phyloP scores from a whole-genome alignment of 225 moss, liverwort and hornwort genomes.

The Climacium dendroides region DNA sequence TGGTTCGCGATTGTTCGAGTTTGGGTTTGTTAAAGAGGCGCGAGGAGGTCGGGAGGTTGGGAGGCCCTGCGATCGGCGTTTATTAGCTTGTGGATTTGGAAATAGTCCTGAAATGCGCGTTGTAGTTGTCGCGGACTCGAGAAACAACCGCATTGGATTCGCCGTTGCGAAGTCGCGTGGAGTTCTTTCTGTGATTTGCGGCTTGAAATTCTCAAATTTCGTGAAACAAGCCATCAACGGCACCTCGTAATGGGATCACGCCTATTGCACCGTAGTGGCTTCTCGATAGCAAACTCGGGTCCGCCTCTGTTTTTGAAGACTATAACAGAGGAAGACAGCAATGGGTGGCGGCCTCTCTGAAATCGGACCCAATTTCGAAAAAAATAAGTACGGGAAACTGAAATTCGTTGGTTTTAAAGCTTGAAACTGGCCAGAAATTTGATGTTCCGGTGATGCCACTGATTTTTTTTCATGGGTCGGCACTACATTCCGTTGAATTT shows the following conservation, averaged over 20 bases:
- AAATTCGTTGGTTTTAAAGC: neutral
- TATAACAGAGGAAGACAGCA: neutral
- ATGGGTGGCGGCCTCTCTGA: neutral
- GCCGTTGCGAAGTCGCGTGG: neutral
- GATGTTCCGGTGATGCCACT: neutral
- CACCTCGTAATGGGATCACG: neutral
- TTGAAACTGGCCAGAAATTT: neutral
- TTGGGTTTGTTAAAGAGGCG: neutral
- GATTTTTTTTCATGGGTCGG: neutral
- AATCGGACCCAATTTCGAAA: neutral
- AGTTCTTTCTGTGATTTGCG: neutral
- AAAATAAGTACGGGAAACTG: neutral
- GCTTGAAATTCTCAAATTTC: neutral
- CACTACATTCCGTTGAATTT: neutral
- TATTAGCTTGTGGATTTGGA: neutral
- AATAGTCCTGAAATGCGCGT: neutral
- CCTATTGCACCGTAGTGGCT: neutral
- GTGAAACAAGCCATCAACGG: neutral
- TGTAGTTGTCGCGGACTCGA: neutral
- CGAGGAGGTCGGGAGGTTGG: neutral
- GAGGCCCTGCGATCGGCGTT: neutral
- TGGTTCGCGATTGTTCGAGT: neutral
- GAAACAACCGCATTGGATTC: neutral
- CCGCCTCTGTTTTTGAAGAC: neutral
- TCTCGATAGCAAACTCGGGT: neutral